These are phyloP conservation scores for Colletotrichum caudatum DNA, from an alignment of 2,329 filamentous ascomycete genomes.

Conservation along the genomic window DNA sequence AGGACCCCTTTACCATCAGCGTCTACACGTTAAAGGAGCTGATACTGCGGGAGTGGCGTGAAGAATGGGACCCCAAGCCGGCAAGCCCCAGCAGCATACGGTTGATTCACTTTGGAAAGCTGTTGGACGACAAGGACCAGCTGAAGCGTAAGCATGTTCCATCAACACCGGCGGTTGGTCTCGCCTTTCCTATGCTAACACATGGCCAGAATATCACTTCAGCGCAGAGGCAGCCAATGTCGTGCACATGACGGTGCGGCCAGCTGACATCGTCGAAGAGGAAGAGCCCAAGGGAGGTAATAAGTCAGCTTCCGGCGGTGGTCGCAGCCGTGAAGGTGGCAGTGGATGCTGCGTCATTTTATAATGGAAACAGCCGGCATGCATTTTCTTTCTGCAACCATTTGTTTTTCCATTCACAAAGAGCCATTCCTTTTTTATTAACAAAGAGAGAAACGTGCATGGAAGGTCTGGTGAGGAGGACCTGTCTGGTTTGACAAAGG, in stretches of 20 bases:
- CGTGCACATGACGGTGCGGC: slow-evolving; percentile 94
- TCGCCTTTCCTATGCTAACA: slow-evolving; percentile 23
- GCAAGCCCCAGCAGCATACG: slow-evolving; percentile 90
- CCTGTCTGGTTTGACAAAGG: not conserved
- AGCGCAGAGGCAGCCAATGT: slow-evolving; percentile 81
- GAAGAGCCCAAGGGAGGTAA: slow-evolving; percentile 79
- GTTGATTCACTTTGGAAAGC: slow-evolving; percentile 90
- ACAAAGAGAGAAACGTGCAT: slow-evolving; percentile 23
- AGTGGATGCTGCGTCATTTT: slow-evolving; percentile 65
- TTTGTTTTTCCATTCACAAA: slow-evolving; percentile 10
- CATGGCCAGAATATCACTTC: slow-evolving; percentile 78
- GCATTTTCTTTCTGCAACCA: slow-evolving; percentile 6
- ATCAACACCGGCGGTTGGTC: not conserved
- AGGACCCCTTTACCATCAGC: slow-evolving; percentile 89
- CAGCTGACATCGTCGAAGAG: slow-evolving; percentile 86
- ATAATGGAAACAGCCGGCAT: slow-evolving; percentile 48
- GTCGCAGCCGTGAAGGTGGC: slow-evolving; percentile 55
- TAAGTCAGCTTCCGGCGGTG: slow-evolving; percentile 56
- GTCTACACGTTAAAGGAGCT: slow-evolving; percentile 95
- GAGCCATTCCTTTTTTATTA: slow-evolving; percentile 27
- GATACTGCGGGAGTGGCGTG: slow-evolving; percentile 92
- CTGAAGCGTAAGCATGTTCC: slow-evolving; percentile 76
- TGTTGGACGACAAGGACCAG: slow-evolving; percentile 88
- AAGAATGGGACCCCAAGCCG: slow-evolving; percentile 90
- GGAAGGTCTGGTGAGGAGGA: slow-evolving; percentile 16